Evolutionary conservation across 176 grass and related monocot species (phyloP).

Genomic region (Rhipidocladum racemiflorum): DNA sequence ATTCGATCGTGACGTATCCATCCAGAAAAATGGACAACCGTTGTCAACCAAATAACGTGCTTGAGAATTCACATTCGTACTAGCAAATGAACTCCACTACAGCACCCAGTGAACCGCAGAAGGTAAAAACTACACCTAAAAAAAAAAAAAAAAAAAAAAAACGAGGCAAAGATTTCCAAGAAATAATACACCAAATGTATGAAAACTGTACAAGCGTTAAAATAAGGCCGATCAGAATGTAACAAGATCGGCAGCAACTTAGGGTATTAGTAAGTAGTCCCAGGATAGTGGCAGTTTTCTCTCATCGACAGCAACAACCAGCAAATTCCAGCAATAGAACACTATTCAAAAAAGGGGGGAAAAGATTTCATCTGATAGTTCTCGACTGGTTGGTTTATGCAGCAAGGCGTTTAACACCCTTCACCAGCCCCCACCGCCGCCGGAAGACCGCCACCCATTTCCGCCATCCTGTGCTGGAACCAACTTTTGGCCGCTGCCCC

Average conservation of each 20-base stretch:
- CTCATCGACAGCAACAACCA: not conserved
- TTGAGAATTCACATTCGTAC: not conserved
- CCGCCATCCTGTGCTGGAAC: constrained; percentile 47
- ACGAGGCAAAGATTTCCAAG: not conserved
- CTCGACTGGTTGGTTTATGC: not conserved
- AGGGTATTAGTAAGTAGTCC: not conserved
- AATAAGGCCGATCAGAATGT: constrained; percentile 10
- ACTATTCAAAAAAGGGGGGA: not conserved
- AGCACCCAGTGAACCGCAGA: not conserved
- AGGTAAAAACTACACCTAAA: not conserved
- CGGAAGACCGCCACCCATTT: constrained; percentile 35
- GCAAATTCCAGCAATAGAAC: not conserved
- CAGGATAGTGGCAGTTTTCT: not conserved
- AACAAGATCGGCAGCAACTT: not conserved
- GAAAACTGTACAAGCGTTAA: constrained; percentile 32
- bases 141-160: not conserved
- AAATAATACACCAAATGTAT: not conserved
- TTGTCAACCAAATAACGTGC: not conserved
- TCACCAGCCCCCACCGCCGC: constrained; percentile 37
- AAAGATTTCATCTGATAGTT: not conserved
- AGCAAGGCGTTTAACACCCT: not conserved
- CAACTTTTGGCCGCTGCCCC: constrained; percentile 41
- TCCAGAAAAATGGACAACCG: not conserved
- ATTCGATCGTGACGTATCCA: not conserved
- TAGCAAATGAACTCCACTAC: not conserved